phyloP scores from a whole-genome alignment of 2,329 filamentous ascomycete genomes.

The Aphanocladium album region DNA sequence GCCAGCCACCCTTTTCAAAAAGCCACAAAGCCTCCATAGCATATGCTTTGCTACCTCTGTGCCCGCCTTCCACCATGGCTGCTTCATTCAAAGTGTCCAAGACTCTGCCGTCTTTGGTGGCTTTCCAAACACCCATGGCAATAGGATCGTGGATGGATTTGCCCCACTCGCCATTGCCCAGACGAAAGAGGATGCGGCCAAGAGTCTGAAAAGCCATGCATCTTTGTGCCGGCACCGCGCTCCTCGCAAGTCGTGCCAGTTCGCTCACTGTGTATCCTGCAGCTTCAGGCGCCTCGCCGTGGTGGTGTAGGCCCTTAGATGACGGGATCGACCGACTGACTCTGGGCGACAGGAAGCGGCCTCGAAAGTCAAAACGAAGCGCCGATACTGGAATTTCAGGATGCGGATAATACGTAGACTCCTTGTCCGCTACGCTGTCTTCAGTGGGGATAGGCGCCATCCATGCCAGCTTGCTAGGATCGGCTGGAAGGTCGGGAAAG shows the following conservation, averaged over 20 bases:
- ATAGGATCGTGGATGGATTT: constrained; percentile 53
- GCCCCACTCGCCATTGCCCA: constrained; percentile 70
- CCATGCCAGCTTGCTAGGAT: constrained; percentile 84
- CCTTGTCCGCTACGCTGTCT: constrained; percentile 58
- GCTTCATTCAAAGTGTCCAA: constrained; percentile 74
- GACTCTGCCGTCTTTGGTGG: constrained; percentile 70
- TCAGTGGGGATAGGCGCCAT: constrained; percentile 69
- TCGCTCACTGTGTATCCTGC: constrained; percentile 92
- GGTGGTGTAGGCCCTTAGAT: constrained; percentile 82
- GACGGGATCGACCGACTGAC: constrained; percentile 69
- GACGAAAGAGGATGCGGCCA: constrained; percentile 75
- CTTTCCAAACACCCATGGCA: constrained; percentile 76
- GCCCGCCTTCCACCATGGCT: constrained; percentile 61
- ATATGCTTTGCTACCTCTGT: constrained; percentile 77
- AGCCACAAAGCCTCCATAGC: constrained; percentile 88
- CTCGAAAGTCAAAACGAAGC: constrained; percentile 85
- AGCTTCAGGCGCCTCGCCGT: constrained; percentile 85
- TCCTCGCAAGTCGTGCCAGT: constrained; percentile 73
- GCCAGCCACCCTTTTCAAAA: constrained; percentile 68
- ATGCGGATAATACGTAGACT: constrained; percentile 77
- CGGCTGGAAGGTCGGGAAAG: constrained; percentile 81
- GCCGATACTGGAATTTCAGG: constrained; percentile 68
- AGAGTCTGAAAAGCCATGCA: constrained; percentile 91
- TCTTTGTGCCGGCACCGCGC: constrained; percentile 76
- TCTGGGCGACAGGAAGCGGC: constrained; percentile 71